phyloP scores from a whole-genome alignment of 257 asterid genomes.

The Fraxinus pennsylvanica region DNA sequence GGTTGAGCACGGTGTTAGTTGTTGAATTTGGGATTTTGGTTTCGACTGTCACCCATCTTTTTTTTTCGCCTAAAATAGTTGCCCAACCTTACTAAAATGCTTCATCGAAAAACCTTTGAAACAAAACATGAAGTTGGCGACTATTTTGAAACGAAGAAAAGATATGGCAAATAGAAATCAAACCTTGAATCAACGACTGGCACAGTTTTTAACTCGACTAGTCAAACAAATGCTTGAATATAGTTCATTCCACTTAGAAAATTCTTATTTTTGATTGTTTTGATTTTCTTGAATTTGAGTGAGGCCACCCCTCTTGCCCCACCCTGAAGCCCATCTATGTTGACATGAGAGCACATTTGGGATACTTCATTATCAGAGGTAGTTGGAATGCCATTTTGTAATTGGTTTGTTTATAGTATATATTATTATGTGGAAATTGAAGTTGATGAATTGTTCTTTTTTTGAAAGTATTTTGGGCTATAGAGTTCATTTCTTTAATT shows the following conservation, averaged over 20 bases:
- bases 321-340: neutral
- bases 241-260: neutral
- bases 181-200: neutral
- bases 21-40: neutral
- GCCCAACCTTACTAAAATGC: neutral
- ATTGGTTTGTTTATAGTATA: neutral
- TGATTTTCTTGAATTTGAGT: neutral
- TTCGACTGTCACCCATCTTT: neutral
- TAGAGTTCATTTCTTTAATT: neutral
- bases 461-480: neutral
- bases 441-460: neutral
- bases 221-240: neutral
- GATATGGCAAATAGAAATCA: neutral
- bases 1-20: neutral
- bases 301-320: neutral
- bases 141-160: neutral
- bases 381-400: slow-evolving; percentile 8
- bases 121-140: neutral
- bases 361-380: neutral
- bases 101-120: neutral
- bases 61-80: neutral
- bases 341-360: neutral
- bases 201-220: neutral
- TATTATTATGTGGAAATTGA: neutral
- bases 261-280: neutral